Evolutionary conservation across 202 grass and related monocot species (phyloP).

Genomic region (Setaria italica): DNA sequence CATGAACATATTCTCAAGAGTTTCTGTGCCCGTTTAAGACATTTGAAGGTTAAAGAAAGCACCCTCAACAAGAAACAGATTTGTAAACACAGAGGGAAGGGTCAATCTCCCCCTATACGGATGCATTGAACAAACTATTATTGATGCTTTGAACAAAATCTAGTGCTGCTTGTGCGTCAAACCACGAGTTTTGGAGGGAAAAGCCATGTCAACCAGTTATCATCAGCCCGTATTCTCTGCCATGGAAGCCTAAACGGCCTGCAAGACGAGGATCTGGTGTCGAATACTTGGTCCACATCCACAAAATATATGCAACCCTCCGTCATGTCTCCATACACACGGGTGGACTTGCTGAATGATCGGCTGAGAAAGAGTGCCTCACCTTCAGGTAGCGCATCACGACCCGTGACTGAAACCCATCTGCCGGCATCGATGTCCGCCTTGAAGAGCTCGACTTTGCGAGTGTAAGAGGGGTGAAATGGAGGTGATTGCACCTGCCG

Average conservation of each 20-base stretch:
- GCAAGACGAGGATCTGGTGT: neutral
- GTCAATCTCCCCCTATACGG: too few relatives aligned
- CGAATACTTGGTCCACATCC: neutral
- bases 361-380: slow-evolving; percentile 8
- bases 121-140: too few relatives aligned
- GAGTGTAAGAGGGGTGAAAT: neutral
- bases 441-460: neutral
- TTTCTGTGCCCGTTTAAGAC: too few relatives aligned
- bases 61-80: too few relatives aligned
- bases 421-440: neutral
- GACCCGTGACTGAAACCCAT: neutral
- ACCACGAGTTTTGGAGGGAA: neutral
- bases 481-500: neutral
- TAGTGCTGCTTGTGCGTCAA: too few relatives aligned
- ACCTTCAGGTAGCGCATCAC: neutral
- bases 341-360: neutral
- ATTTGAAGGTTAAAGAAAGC: too few relatives aligned
- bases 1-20: too few relatives aligned
- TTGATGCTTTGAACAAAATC: too few relatives aligned
- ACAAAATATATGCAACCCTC: neutral
- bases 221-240: rapidly evolving
- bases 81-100: too few relatives aligned
- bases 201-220: neutral
- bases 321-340: neutral
- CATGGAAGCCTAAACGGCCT: neutral